phyloP scores from a whole-genome alignment of 2,329 filamentous ascomycete genomes.

The Fusarium sp. region DNA sequence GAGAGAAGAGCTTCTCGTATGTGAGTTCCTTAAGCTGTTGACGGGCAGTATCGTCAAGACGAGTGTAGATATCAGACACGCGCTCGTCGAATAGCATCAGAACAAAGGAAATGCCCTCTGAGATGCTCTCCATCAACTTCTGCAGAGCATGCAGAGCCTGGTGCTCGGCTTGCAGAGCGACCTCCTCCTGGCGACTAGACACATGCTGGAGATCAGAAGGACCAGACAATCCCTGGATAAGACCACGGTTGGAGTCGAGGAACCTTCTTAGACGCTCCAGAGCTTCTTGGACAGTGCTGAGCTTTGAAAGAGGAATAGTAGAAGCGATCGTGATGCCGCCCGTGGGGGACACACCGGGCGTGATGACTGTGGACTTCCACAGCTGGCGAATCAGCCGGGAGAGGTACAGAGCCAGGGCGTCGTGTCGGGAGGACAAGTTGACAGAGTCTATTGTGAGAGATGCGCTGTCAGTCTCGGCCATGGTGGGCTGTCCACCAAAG shows the following conservation, averaged over 20 bases:
- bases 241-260: conserved; percentile 84
- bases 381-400: conserved; percentile 87
- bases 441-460: conserved; percentile 83
- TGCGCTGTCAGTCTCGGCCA: conserved; percentile 81
- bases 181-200: conserved; percentile 86
- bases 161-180: conserved; percentile 93
- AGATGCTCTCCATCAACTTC: conserved; percentile 87
- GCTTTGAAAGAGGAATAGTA: conserved; percentile 73
- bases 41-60: conserved; percentile 76
- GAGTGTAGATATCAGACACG: conserved; percentile 84
- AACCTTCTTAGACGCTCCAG: conserved; percentile 84
- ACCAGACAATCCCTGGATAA: conserved; percentile 94
- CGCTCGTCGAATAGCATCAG: conserved; percentile 94
- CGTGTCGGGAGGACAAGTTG: conserved; percentile 86
- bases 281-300: conserved; percentile 82
- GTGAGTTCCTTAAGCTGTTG: conserved; percentile 80
- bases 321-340: conserved; percentile 73
- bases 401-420: conserved; percentile 88
- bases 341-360: conserved; percentile 60
- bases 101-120: conserved; percentile 96
- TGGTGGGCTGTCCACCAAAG: conserved; percentile 85
- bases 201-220: conserved; percentile 84
- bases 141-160: conserved; percentile 89
- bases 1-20: conserved; percentile 88
- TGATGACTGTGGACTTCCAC: conserved; percentile 84